Conservation (phyloP, 768 basidiomycete genomes). For the Suillus weaverae region DNA sequence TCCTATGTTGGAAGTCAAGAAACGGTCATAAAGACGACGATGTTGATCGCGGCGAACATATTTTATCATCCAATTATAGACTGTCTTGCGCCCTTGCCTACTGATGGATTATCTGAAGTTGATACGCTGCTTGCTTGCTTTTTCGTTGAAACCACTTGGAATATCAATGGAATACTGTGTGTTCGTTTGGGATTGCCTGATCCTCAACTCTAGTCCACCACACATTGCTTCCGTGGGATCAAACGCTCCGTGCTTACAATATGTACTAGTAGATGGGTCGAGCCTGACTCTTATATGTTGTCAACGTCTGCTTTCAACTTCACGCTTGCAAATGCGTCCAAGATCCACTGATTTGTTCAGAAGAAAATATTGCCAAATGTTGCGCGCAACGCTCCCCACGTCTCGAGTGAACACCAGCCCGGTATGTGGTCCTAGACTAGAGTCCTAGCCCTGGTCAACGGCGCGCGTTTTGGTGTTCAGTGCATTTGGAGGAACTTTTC, state of each 20-base stretch:
- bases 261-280: not conserved
- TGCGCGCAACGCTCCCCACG: slow-evolving; percentile 19
- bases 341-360: not conserved
- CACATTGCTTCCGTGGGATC: no score
- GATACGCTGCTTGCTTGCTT: slow-evolving; percentile 15
- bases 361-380: slow-evolving; percentile 24
- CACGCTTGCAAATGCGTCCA: not conserved
- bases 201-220: not conserved
- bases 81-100: not conserved
- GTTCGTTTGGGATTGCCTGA: slow-evolving; percentile 1
- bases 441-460: not conserved
- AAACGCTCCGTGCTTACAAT: no score
- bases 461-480: not conserved
- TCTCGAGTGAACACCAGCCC: not conserved
- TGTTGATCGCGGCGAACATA: not conserved
- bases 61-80: slow-evolving; percentile 1
- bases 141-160: not conserved
- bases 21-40: slow-evolving; percentile 14
- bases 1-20: slow-evolving; percentile 66
- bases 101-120: slow-evolving; percentile 15
- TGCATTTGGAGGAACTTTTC: not conserved
- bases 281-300: not conserved
- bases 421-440: not conserved
- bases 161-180: not conserved
- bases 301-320: not conserved